Evolutionary conservation across 148 eudicot genomes (phyloP), one percentile per base, ranked within the genome.

Genomic region (Chenopodium suecicum): DNA sequence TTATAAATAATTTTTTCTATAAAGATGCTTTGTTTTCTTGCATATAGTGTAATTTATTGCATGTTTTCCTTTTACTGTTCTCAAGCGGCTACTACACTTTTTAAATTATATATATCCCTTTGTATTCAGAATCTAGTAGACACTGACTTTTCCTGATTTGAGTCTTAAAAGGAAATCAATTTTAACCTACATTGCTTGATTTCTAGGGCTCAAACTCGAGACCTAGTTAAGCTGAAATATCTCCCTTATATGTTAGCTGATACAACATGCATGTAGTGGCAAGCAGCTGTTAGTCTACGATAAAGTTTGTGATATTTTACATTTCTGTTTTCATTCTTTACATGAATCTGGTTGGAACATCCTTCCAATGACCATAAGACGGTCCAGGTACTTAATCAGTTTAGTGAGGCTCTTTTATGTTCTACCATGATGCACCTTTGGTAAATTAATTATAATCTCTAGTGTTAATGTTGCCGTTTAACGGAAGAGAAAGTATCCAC

Each of bases 401-500:
- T 76, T 48, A 65, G 66, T 65, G 78, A 60, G 72, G 16, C 65
- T 48, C 68, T 34, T 75, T 75, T 31, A 70, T 76, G 41, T 80
- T 41, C 65, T 66, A 58, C 60, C 41, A 69, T 70, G 78, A 77
- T 48, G 13, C 9, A 78, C 79, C 62, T 84, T 77, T 64, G 20
- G 27, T 81, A 81, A 63, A 81, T 81, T 67, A 9, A 31, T 58
- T 34, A 52, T 66, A 46, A 81, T 72, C 71, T 81, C 16, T 76
- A 52, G 60, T 73, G 20, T 37, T 77, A 71, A 65, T 56, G 58
- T 29, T n/a, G 74, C 29, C 41, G 32, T 47, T 81, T 41, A 64
- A 74, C 48, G 81, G 87, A 82, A 23, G 70, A 81, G 60, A 64
- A 78, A 67, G 46, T 73, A 58, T 85, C 82, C 87, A 85, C 84